Percentiles rank a stretch among this genome's conserved stretches.
Conservation (phyloP, 1,284 basidiomycete species). For the Ganoderma boninense region DNA sequence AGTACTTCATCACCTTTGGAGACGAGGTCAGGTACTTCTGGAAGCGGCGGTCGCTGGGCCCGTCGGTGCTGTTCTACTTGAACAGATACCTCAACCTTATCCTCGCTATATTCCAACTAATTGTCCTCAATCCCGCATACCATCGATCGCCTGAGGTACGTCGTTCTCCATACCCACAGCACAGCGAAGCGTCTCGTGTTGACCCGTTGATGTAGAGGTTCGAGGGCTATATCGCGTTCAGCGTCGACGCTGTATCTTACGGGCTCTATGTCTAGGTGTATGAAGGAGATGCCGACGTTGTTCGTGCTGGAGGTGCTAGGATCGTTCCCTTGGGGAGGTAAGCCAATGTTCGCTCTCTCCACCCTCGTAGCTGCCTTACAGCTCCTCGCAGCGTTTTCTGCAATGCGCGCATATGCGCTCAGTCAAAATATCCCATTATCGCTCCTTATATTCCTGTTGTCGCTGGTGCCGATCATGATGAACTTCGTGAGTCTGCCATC, state of each 20-base stretch:
- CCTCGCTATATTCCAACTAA: not conserved
- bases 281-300: not conserved
- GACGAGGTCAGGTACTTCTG: slow-evolving; percentile 9
- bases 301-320: not conserved
- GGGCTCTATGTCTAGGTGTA: not conserved
- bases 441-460: not conserved
- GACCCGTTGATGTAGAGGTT: not conserved
- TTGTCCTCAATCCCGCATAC: not conserved
- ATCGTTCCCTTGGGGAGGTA: not conserved
- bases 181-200: too few relatives aligned
- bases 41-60: not conserved
- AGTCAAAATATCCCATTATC: not conserved
- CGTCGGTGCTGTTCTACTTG: slow-evolving; percentile 8
- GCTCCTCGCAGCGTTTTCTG: not conserved
- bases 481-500: not conserved
- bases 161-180: too few relatives aligned
- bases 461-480: not conserved
- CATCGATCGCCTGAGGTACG: slow-evolving; percentile 1
- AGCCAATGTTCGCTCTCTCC: not conserved
- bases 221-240: not conserved
- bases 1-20: slow-evolving; percentile 7
- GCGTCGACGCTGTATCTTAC: not conserved
- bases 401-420: not conserved
- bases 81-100: slow-evolving; percentile 9
- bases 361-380: not conserved